Conservation (phyloP, 495 filamentous ascomycete genomes). For the Daldinia decipiens region DNA sequence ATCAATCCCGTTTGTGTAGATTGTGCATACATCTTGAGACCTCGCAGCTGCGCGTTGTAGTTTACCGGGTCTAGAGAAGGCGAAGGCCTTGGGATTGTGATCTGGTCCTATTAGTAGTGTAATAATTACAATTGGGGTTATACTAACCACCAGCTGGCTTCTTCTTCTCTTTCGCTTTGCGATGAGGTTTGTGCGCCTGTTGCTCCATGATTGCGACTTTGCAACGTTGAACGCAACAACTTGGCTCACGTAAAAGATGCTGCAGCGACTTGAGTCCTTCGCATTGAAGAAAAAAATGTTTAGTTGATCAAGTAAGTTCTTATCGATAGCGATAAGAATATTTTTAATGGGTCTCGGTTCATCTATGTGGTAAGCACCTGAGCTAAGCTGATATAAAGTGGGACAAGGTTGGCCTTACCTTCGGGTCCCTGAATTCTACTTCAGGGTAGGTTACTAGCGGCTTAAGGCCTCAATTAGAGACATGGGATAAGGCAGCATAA, state of each 20-base stretch:
- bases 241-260: constrained; percentile 5
- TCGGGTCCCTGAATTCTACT: constrained; percentile 21
- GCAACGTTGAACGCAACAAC: constrained; percentile 18
- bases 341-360: neutral
- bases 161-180: constrained; percentile 92
- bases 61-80: constrained; percentile 84
- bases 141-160: constrained; percentile 64
- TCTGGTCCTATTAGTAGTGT: constrained; percentile 57
- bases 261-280: neutral
- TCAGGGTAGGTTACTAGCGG: constrained; percentile 37
- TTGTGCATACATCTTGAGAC: constrained; percentile 81
- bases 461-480: constrained; percentile 18
- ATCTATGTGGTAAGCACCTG: neutral
- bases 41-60: constrained; percentile 84
- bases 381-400: neutral
- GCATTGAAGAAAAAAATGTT: constrained; percentile 27
- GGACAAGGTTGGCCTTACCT: constrained; percentile 3
- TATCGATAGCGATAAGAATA: constrained; percentile 45
- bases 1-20: neutral
- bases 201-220: constrained; percentile 69
- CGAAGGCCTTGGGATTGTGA: constrained; percentile 91
- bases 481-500: neutral
- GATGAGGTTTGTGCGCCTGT: constrained; percentile 86
- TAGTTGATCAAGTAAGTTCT: constrained; percentile 13
- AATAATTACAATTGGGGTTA: neutral